Evolutionary conservation across 768 basidiomycete genomes (phyloP).

Genomic region (Mycena filopes): DNA sequence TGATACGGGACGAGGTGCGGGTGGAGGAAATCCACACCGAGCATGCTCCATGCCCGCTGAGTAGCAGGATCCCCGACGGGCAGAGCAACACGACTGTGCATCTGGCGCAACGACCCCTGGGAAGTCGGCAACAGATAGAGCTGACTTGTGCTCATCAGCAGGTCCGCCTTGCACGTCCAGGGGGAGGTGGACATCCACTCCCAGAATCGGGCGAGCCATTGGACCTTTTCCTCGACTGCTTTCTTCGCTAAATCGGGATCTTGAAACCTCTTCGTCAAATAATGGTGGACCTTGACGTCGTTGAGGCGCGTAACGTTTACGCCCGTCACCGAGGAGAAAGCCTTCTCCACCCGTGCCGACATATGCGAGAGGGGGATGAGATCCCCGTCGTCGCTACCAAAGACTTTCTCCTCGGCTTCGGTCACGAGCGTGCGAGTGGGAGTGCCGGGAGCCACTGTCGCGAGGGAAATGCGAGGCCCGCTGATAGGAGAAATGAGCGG

Average conservation of each 20-base stretch:
- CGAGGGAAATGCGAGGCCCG: slow-evolving; percentile 26
- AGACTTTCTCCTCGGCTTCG: slow-evolving; percentile 26
- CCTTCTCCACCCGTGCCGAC: no score
- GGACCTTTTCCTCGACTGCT: slow-evolving; percentile 26
- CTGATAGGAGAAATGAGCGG: slow-evolving; percentile 30
- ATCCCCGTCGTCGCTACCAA: slow-evolving; percentile 8
- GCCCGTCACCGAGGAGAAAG: no score
- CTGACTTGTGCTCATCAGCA: slow-evolving; percentile 17
- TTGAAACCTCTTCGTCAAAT: slow-evolving; percentile 25
- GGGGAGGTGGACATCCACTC: slow-evolving; percentile 32
- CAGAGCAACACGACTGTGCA: slow-evolving; percentile 24
- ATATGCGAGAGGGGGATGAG: no score
- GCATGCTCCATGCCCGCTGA: slow-evolving; percentile 18
- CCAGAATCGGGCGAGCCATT: slow-evolving; percentile 43
- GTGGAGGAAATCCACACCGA: slow-evolving; percentile 37
- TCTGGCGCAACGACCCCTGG: slow-evolving; percentile 20
- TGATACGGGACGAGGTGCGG: slow-evolving; percentile 13
- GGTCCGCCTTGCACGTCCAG: slow-evolving; percentile 6
- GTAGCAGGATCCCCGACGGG: not conserved
- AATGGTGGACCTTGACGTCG: slow-evolving; percentile 17
- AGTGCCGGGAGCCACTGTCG: not conserved
- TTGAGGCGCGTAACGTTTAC: no score
- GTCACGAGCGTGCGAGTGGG: slow-evolving; percentile 23
- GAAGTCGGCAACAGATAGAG: slow-evolving; percentile 35
- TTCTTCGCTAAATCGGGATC: slow-evolving; percentile 23